These are phyloP conservation scores for Neofusicoccum cordaticola DNA, from an alignment of 2,329 filamentous ascomycete species.

Conservation along the genomic window DNA sequence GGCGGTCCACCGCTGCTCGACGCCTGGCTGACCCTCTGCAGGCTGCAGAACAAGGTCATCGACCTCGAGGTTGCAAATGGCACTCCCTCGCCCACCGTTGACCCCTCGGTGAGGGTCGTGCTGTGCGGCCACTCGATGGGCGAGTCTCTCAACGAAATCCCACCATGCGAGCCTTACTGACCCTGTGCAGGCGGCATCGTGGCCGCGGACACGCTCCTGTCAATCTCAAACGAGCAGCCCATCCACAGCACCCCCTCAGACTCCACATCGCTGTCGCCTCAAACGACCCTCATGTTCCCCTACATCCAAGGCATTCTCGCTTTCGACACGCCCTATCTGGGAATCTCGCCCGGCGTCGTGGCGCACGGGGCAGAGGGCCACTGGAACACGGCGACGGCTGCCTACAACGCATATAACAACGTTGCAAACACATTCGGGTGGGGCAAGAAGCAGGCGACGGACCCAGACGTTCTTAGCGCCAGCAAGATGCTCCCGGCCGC, in stretches of 20 bases:
- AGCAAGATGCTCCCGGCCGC: constrained; percentile 33
- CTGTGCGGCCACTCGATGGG: constrained; percentile 80
- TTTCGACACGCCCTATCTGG: constrained; percentile 90
- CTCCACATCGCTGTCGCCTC: constrained; percentile 31
- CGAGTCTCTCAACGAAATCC: constrained; percentile 49
- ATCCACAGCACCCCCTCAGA: constrained; percentile 36
- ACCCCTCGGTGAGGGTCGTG: constrained; percentile 78
- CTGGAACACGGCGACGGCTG: constrained; percentile 69
- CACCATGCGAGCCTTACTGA: constrained; percentile 48
- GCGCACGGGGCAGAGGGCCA: constrained; percentile 84
- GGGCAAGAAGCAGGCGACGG: constrained; percentile 33
- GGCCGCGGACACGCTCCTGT: constrained; percentile 80
- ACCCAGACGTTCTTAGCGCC: constrained; percentile 28
- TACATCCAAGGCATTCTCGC: constrained; percentile 87
- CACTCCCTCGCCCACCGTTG: constrained; percentile 79
- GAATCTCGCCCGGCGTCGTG: constrained; percentile 77
- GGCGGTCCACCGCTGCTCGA: background rate
- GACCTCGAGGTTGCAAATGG: constrained; percentile 83
- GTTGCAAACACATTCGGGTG: constrained; percentile 64
- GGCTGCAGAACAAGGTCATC: constrained; percentile 88
- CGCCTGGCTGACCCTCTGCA: constrained; percentile 32
- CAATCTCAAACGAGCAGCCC: constrained; percentile 60
- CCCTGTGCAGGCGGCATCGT: constrained; percentile 70
- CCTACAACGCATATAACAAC: constrained; percentile 65
- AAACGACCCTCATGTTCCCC: constrained; percentile 80